These are phyloP conservation scores for Arthrobotrys entomopaga DNA, from an alignment of 2,329 filamentous ascomycete species.

Conservation along the genomic window DNA sequence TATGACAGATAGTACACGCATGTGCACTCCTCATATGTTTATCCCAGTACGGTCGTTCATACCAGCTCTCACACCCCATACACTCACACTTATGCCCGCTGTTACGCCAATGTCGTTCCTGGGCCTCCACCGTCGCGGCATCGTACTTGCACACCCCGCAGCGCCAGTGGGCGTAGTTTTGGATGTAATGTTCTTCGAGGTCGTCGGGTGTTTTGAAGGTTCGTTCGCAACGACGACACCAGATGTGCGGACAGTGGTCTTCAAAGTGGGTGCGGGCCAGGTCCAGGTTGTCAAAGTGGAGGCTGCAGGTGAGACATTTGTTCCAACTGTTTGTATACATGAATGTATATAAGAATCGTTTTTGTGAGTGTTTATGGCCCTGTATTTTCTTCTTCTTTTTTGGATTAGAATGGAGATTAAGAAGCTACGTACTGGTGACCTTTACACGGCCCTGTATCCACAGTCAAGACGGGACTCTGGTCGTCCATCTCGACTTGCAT, in stretches of 20 bases:
- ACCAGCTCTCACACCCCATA: slow-evolving; percentile 33
- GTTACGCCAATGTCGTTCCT: slow-evolving; percentile 42
- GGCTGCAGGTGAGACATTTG: slow-evolving; percentile 25
- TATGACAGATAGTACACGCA: slow-evolving; percentile 30
- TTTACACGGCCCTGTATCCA: slow-evolving; percentile 20
- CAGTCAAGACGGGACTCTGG: too few relatives aligned
- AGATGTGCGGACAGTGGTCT: slow-evolving; percentile 15
- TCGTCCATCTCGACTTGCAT: not conserved
- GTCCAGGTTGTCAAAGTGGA: slow-evolving; percentile 12
- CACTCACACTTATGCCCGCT: slow-evolving; percentile 33
- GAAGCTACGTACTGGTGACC: slow-evolving; percentile 15
- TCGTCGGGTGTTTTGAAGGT: slow-evolving; percentile 30
- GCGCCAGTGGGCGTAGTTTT: slow-evolving; percentile 36
- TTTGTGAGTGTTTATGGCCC: not conserved
- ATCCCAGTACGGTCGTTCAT: slow-evolving; percentile 23
- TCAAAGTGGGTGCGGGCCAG: slow-evolving; percentile 20
- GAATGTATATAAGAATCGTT: not conserved
- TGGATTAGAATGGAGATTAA: too few relatives aligned
- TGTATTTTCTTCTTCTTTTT: too few relatives aligned
- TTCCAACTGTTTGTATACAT: slow-evolving; percentile 26
- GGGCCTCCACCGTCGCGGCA: slow-evolving; percentile 14
- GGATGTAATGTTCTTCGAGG: slow-evolving; percentile 29
- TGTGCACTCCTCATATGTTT: slow-evolving; percentile 22
- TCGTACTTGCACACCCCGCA: slow-evolving; percentile 41
- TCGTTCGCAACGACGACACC: slow-evolving; percentile 34